Evolutionary conservation across 2,329 filamentous ascomycete genomes (phyloP).

Genomic region (Ilyonectria sp.): DNA sequence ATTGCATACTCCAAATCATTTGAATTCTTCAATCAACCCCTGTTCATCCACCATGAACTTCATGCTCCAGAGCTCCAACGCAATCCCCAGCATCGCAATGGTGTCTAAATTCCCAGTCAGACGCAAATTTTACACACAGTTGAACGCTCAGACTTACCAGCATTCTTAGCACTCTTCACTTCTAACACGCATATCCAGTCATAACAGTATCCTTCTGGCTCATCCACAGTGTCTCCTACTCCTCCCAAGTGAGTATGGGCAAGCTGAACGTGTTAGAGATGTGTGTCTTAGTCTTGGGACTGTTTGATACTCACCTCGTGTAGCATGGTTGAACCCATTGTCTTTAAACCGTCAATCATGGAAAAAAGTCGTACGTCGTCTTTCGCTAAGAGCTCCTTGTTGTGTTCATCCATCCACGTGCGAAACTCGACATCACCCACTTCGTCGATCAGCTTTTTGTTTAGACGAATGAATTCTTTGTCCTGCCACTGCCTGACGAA

Average conservation of each 20-base stretch:
- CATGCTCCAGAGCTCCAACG: background rate
- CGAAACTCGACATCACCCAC: background rate
- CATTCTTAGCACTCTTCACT: background rate
- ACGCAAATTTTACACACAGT: background rate
- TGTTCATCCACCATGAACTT: background rate
- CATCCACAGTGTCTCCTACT: background rate
- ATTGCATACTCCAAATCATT: background rate
- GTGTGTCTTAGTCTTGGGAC: background rate
- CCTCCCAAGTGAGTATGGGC: background rate
- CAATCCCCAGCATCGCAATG: background rate
- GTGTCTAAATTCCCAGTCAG: background rate
- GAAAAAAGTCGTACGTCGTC: background rate
- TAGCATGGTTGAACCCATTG: background rate
- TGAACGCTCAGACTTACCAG: background rate
- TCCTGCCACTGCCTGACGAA: background rate
- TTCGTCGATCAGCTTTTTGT: background rate
- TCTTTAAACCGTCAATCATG: background rate
- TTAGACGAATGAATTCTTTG: background rate
- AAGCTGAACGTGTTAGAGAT: background rate
- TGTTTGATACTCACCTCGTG: background rate
- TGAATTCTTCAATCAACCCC: background rate
- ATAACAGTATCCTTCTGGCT: background rate
- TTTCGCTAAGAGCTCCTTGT: background rate
- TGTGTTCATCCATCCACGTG: background rate
- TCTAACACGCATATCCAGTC: background rate